phyloP scores from a whole-genome alignment of 768 basidiomycete species.

The Xanthoconium purpureum region DNA sequence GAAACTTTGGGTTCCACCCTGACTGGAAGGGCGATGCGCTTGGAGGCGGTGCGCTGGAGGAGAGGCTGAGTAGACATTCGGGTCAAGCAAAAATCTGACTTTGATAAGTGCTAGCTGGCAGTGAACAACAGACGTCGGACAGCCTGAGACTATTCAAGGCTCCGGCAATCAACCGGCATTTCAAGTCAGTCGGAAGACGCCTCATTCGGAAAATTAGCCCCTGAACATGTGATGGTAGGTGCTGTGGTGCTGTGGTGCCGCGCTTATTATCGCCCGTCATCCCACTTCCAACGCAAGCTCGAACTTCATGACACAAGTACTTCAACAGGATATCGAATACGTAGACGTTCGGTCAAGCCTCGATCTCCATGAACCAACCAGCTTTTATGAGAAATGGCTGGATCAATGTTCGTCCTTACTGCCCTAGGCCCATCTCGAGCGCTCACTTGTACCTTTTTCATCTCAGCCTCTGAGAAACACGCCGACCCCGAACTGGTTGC shows the following conservation, averaged over 20 bases:
- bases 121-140: background rate
- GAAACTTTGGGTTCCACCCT: conserved; percentile 94
- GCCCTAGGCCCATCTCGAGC: background rate
- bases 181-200: conserved; percentile 1
- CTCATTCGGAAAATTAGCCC: conserved; percentile 18
- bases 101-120: background rate
- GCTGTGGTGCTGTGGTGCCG: background rate
- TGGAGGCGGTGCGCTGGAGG: conserved; percentile 87
- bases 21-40: conserved; percentile 95
- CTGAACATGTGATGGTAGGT: background rate
- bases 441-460: background rate
- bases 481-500: conserved; percentile 43
- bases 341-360: conserved; percentile 17
- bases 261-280: background rate
- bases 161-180: conserved; percentile 12
- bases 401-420: conserved; percentile 42
- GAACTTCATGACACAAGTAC: conserved; percentile 10
- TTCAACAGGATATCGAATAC: conserved; percentile 24
- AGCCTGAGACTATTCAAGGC: background rate
- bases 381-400: conserved; percentile 51
- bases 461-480: conserved; percentile 52
- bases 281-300: background rate
- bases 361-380: conserved; percentile 22
- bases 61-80: conserved; percentile 96
- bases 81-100: background rate